Base-by-base conservation (phyloP, 805 yeast species). In the Candida ortonii region DNA sequence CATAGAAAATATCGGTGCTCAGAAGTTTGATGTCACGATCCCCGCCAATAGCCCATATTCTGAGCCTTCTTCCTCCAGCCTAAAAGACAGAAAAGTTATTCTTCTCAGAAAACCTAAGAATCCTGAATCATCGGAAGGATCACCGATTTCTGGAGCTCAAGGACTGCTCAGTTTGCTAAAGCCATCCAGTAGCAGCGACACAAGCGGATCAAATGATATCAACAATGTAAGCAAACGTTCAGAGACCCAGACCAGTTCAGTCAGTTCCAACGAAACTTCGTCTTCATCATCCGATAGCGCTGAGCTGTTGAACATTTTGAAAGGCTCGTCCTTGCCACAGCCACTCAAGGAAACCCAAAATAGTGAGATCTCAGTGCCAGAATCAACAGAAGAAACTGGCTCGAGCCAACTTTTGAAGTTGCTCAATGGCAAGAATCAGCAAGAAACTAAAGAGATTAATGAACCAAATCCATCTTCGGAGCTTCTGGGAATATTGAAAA, bases 31-130 rank as follows among this genome's bases (percentile, higher is more conserved):
- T 27, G 35, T 48, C 14, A 41, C 48, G 11, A 25, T 31, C 25
- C 49, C 47, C 12, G 48, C 52, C 3, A 36, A 36, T 18, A 22
- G 25, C 8, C 16, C 47, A 9, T 34, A 44, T 17, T 15, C 31
- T n/a, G 26, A 20, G 18, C 6, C 34, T 15, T 16, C 33, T 32
- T 3, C 34, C 6, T 23, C 41, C 8, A 25, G 22, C 25, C 6
- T 32, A 19, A 28, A 25, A 16, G 41, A 29, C 20, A 40, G 37
- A 25, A 36, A 36, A 22, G 32, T 41, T 26, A 30, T 34, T 14
- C 29, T 41, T 13, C 26, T 41, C 13, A 34, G 34, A 24, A 30
- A 43, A 28, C 46, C 46, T n/a, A 28, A 33, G 20, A 28, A 25
- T 13, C 20, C 28, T 10, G 26, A 28, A 16, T 16, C 42, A n/a